Base-by-base conservation (phyloP, 768 basidiomycete species). In the Albatrellus ellisii region DNA sequence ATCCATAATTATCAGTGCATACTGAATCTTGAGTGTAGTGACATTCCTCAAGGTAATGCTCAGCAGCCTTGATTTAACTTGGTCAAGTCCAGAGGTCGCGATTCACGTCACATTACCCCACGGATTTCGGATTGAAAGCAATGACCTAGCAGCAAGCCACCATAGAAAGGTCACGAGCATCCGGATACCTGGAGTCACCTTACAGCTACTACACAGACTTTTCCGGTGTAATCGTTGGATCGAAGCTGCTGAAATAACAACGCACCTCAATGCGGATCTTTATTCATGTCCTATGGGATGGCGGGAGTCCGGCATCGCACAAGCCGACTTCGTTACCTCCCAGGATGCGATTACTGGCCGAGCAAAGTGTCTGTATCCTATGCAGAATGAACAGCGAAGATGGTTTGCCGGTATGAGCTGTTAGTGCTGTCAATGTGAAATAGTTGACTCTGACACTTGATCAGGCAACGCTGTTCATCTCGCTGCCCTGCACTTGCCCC, bases 41-140 rank as follows among this genome's bases (percentile, higher is more conserved):
- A 95, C 91, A 0, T 88, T 94, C 53, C 59, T 90, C 52, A 89
- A 84, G 46, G 54, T 92, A 17, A 60, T 69, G 0, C 25, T 88
- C 24, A 67, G 64, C 31, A 54, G 65, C 2, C 38, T 82, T 17
- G 73, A 86, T 41, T 49, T 70, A 6, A 70, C 72, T 3, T 75
- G 80, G 65, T 62, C 62, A 44, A 68, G 69, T 6, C 69, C 65
- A 3, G 57, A 60, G 24, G 69, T 75, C 17, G 77, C 77, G 0
- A 25, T 81, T 9, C 64, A 77, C 20, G 39, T 84, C 12, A 55
- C 63, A 1, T 47, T 87, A 0, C 69, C 78, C 0, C 47, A 59
- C 6, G 89, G 89, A 3, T 44, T 91, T 22, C 63, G 62, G 22
- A 49, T 87, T 14, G 75, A 85, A 43, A 74, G 63, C 48, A 94